Percentiles rank a stretch among this genome's conserved stretches.
These are phyloP conservation scores for Beta vulgaris DNA, from an alignment of 148 eudicot species.

Conservation along the genomic window DNA sequence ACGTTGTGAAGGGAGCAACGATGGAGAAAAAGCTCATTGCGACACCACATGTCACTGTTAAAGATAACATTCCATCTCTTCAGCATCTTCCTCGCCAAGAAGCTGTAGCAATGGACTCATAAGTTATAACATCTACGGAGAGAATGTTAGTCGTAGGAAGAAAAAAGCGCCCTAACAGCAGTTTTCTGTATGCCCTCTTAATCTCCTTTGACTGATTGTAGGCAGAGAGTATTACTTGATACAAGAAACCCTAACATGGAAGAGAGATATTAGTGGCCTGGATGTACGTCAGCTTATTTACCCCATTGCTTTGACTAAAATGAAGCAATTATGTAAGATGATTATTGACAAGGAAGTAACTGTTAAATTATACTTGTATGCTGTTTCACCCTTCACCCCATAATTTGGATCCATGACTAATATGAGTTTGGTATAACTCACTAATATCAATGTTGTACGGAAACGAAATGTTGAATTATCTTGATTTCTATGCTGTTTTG, in stretches of 20 bases:
- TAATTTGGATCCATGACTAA: neutral
- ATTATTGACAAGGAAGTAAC: neutral
- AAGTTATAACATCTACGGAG: neutral
- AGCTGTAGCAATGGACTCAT: conserved; percentile 69
- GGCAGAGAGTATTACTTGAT: neutral
- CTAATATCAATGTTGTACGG: too few relatives aligned
- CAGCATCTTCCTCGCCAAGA: conserved; percentile 49
- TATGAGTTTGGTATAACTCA: neutral
- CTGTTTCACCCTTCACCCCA: too few relatives aligned
- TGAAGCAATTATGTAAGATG: conserved; percentile 6
- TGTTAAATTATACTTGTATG: too few relatives aligned
- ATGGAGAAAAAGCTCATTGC: conserved; percentile 39
- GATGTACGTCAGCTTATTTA: neutral
- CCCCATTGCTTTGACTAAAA: neutral
- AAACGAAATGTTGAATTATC: too few relatives aligned
- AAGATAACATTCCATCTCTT: conserved; percentile 49
- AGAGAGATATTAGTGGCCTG: conserved; percentile 3
- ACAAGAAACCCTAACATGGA: neutral
- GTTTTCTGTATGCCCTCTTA: conserved; percentile 13
- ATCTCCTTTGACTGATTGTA: conserved; percentile 21
- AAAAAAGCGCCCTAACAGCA: conserved; percentile 2
- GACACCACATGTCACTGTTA: conserved; percentile 35
- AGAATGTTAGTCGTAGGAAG: neutral
- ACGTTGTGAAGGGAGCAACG: conserved; percentile 26
- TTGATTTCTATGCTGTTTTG: too few relatives aligned